Conservation (phyloP, 1,284 basidiomycete species). For the Abortiporus biennis region DNA sequence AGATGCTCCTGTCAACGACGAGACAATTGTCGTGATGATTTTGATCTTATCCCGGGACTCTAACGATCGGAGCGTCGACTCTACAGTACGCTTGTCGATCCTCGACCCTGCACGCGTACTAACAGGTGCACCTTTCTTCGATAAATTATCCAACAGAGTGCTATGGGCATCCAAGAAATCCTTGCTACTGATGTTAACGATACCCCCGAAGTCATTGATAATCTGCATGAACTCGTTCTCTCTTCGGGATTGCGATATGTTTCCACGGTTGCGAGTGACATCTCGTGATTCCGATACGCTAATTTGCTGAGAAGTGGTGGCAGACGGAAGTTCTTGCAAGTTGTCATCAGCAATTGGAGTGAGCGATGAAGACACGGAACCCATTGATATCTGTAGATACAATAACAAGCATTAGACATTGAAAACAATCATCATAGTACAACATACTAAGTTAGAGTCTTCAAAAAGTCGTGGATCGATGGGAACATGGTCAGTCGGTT, state of each 20-base stretch:
- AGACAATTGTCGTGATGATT: constrained; percentile 53
- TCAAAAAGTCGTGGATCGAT: no score
- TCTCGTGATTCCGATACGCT: no score
- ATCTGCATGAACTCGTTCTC: constrained; percentile 71
- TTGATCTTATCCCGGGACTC: constrained; percentile 61
- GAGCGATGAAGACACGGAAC: no score
- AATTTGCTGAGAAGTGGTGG: no score
- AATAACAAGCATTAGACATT: no score
- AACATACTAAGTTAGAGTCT: no score
- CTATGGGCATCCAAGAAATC: constrained; percentile 64
- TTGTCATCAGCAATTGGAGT: no score
- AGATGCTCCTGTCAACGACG: constrained; percentile 43
- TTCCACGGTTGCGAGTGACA: constrained; percentile 37
- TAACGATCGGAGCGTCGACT: constrained; percentile 50
- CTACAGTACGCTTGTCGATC: constrained; percentile 69
- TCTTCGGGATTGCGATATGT: constrained; percentile 68
- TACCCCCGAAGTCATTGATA: constrained; percentile 55
- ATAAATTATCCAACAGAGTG: constrained; percentile 47
- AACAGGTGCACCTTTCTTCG: constrained; percentile 52
- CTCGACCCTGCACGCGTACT: constrained; percentile 61
- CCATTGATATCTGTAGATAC: no score
- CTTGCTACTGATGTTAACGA: constrained; percentile 57
- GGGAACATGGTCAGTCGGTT: no score
- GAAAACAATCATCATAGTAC: no score
- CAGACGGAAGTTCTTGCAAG: no score